Percentiles rank a stretch among this genome's conserved stretches.
These are phyloP conservation scores for Lichtheimia corymbifera DNA, from an alignment of 371 early-diverging fungal species.

Conservation along the genomic window DNA sequence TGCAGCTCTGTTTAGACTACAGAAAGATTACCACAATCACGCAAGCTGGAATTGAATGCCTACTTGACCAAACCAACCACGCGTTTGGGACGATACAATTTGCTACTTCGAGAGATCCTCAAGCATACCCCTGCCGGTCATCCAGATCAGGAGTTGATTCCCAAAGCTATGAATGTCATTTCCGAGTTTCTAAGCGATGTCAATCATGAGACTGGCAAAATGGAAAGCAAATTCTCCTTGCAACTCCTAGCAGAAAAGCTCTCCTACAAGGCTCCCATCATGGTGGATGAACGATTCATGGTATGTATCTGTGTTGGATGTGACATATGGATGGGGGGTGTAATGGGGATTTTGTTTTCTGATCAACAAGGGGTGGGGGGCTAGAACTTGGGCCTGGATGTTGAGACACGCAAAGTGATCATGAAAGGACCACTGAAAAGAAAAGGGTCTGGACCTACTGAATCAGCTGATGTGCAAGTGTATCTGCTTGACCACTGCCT, in stretches of 20 bases:
- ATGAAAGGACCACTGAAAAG: conserved; percentile 79
- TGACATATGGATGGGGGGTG: neutral
- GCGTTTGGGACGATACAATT: conserved; percentile 86
- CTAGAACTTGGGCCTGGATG: conserved; percentile 19
- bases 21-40: conserved; percentile 75
- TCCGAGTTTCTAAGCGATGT: conserved; percentile 71
- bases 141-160: conserved; percentile 71
- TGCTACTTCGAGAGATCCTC: conserved; percentile 83
- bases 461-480: conserved; percentile 68
- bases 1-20: conserved; percentile 49
- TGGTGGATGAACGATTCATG: conserved; percentile 9
- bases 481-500: conserved; percentile 88
- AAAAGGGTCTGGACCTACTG: conserved; percentile 64
- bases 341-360: neutral
- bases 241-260: conserved; percentile 30
- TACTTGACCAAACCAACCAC: conserved; percentile 88
- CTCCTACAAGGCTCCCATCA: conserved; percentile 20
- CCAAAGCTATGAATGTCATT: conserved; percentile 64
- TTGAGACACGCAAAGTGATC: conserved; percentile 68
- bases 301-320: neutral
- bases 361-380: neutral
- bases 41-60: conserved; percentile 79
- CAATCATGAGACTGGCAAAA: conserved; percentile 83
- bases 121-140: conserved; percentile 82
- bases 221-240: conserved; percentile 78